Conservation (phyloP, 176 grass and related monocot species). For the Oryza nivara region DNA sequence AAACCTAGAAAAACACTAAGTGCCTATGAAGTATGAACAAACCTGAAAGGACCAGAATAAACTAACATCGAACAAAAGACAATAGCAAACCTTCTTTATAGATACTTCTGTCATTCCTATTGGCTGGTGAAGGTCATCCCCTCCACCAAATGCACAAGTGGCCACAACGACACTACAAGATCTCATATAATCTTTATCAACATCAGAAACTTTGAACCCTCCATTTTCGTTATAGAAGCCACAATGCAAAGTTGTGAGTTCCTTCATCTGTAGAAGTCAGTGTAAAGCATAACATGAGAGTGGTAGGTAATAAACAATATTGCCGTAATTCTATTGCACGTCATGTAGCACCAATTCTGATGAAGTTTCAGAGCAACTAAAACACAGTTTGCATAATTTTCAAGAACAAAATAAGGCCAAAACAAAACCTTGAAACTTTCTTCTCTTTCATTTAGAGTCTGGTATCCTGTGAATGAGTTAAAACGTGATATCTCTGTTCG, state of each 20-base stretch:
- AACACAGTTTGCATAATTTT: slow-evolving; percentile 24
- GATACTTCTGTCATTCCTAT: slow-evolving; percentile 83
- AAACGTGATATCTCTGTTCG: slow-evolving; percentile 51
- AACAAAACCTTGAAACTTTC: slow-evolving; percentile 91
- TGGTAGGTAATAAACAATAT: neutral
- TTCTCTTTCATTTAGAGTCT: slow-evolving; percentile 75
- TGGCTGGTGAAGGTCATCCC: slow-evolving; percentile 95
- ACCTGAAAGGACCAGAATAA: slow-evolving; percentile 10
- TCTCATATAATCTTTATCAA: slow-evolving; percentile 77
- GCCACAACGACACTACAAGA: slow-evolving; percentile 71
- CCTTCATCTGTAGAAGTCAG: slow-evolving; percentile 59
- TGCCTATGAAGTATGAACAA: slow-evolving; percentile 8
- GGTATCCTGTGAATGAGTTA: slow-evolving; percentile 86
- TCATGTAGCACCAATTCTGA: neutral
- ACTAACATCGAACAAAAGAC: slow-evolving; percentile 3
- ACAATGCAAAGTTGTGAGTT: slow-evolving; percentile 68
- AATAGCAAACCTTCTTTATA: slow-evolving; percentile 58
- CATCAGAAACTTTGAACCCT: slow-evolving; percentile 73
- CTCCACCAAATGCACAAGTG: slow-evolving; percentile 97
- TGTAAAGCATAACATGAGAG: slow-evolving; percentile 12
- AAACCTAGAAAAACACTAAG: slow-evolving; percentile 57
- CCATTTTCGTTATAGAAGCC: slow-evolving; percentile 85
- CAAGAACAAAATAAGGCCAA: slow-evolving; percentile 38
- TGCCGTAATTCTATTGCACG: neutral
- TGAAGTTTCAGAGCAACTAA: slow-evolving; percentile 11